phyloP scores from a whole-genome alignment of 768 basidiomycete genomes.

The Lentinula edodes region DNA sequence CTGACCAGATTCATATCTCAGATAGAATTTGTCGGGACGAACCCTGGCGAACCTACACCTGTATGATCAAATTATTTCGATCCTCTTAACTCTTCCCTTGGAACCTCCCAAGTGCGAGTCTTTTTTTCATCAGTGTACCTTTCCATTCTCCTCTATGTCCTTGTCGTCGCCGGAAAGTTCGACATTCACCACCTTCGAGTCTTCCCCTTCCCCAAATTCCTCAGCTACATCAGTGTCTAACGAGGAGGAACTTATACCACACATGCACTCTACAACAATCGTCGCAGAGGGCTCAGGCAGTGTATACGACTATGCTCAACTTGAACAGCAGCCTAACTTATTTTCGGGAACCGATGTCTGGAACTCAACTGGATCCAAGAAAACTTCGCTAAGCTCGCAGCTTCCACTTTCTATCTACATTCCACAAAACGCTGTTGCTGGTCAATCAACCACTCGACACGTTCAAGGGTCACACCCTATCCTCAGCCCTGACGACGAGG shows the following conservation, averaged over 20 bases:
- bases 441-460: not conserved
- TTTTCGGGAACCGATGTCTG: not conserved
- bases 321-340: not conserved
- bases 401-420: not conserved
- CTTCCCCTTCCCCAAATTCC: not conserved
- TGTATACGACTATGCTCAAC: not conserved
- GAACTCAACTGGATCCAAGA: not conserved
- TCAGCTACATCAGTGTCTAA: not conserved
- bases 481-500: not conserved
- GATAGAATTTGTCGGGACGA: conserved; percentile 1
- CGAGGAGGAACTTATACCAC: not conserved
- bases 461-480: not conserved
- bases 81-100: not conserved
- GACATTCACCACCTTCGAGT: not conserved
- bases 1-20: not conserved
- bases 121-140: not conserved
- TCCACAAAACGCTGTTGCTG: not conserved
- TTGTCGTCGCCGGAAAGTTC: not conserved
- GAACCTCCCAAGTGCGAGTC: not conserved
- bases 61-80: not conserved
- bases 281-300: not conserved
- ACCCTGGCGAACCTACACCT: not conserved
- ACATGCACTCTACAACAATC: not conserved
- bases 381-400: not conserved
- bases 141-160: not conserved